A percentile compares a stretch with the other conserved stretches of the same genome.
Conservation (phyloP, 768 basidiomycete species). For the Boletus sp. region DNA sequence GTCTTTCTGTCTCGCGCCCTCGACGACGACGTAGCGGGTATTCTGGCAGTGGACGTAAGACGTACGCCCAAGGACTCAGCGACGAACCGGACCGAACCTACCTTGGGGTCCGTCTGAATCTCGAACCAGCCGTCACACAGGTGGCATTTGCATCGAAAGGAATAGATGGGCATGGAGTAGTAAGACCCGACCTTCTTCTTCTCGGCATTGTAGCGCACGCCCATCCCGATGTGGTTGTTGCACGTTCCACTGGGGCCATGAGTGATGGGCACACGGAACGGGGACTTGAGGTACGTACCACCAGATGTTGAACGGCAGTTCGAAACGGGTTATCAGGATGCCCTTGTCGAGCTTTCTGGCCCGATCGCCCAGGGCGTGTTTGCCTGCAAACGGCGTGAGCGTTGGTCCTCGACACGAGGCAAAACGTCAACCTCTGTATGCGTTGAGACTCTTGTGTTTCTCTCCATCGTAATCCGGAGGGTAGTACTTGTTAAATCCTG, state of each 20-base stretch:
- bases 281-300: slow-evolving; percentile 54
- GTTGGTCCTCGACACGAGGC: neutral
- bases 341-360: slow-evolving; percentile 96
- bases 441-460: slow-evolving; percentile 70
- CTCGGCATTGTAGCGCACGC: slow-evolving; percentile 99
- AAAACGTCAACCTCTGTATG: slow-evolving; percentile 57
- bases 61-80: neutral
- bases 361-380: slow-evolving; percentile 90
- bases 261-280: neutral
- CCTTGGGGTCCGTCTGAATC: slow-evolving; percentile 97
- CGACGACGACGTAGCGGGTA: slow-evolving; percentile 88
- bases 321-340: slow-evolving; percentile 93
- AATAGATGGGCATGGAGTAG: slow-evolving; percentile 91
- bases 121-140: slow-evolving; percentile 97
- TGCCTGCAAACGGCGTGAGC: slow-evolving; percentile 49
- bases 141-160: slow-evolving; percentile 97
- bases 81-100: slow-evolving; percentile 27
- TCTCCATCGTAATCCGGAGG: slow-evolving; percentile 74
- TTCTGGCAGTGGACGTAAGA: slow-evolving; percentile 52
- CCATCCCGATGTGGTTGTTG: slow-evolving; percentile 96
- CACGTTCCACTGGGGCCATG: slow-evolving; percentile 71
- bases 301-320: slow-evolving; percentile 96
- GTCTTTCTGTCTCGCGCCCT: slow-evolving; percentile 92
- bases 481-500: slow-evolving; percentile 79
- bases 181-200: slow-evolving; percentile 97